Evolutionary conservation across 805 yeast species (phyloP), one percentile per base, ranked within the genome.

Genomic region (Zygotorulaspora danielsina): DNA sequence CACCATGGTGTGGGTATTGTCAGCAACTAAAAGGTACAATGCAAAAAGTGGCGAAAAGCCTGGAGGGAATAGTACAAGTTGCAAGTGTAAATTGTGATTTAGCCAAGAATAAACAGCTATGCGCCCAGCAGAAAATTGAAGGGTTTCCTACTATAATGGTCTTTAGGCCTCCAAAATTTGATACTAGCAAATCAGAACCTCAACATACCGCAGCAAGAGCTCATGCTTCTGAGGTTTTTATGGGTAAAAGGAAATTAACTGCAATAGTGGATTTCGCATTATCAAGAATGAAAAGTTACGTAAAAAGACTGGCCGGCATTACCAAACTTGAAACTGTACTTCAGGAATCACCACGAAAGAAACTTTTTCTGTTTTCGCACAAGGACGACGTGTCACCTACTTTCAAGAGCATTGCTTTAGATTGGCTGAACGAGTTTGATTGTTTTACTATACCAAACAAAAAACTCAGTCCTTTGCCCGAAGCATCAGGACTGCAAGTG

Each of bases 1-100:
- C 97, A 4, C 96, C 97, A 26, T 89, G 97, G 97, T 90, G 98
- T 68, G 96, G 97, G 4, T 87, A 90, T 63, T 90, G 98, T 64
- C 73, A 79, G 53, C 73, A 78, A 41, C 66, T 90, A 36, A 75
- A 78, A 42, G 80, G 83, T 3, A 77, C 76, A 2, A 82, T 71
- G 61, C 66, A 69, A 34, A 80, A 80, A 54, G 76, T 81, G 10
- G 94, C 84, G 5, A 75, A 74, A 36, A 60, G 65, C 19, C 66
- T 84, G 5, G 72, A 74, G 19, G 76, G 75, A 5, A 63, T 75
- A 35, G 74, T 75, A 6, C 76, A 79, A 46, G 79, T 87, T 13
- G 96, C 79, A 9, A 83, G 95, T 31, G 84, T 93, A 9, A 82
- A 90, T 61, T 93, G 98, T 65, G 95, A 88, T 54, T 72, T 75